Base-by-base conservation (phyloP, 345 rosid genomes). In the Syzygium oleosum region DNA sequence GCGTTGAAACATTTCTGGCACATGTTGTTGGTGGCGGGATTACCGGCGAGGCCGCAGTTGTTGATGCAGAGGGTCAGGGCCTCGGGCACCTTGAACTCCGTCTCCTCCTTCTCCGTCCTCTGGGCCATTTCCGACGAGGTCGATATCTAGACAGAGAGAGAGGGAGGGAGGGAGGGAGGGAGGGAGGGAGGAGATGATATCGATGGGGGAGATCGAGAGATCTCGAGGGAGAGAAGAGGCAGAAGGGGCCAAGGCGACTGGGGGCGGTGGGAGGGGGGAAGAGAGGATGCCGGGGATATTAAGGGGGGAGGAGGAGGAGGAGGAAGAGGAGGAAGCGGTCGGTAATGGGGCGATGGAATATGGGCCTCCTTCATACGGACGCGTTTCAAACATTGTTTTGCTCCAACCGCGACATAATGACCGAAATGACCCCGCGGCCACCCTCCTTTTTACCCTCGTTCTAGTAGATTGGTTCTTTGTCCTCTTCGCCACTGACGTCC, bases 1-100 rank as follows among this genome's bases (percentile, higher is more conserved):
- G 98, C 97, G 94, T 88, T 95, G 92, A 94, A 96, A 91, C 99
- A 96, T 86, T 98, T 95, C 94, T 96, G 98, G 92, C 99, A 96
- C 99, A 95, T 96, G 87, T 96, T 95, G 90, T 96, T 98, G 84
- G 98, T 95, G 25, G 99, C 95, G 0, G 99, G 99, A 90, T 95
- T 98, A 1, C 95, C 99, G 4, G 96, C 92, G 77, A 96, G 93
- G 65, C 98, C 97, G 84, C 99, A 98, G 91, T 96, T 96, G 88
- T 96, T 96, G 68, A 92, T 88, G 77, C 99, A 98, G 10, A 93
- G 90, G 56, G 97, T 86, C 85, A 95, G 85, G 88, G 96, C 86
- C 55, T 97, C 99, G 52, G 97, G 97, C 1, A 96, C 98, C 92
- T 97, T 95, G 91, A 95, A 96, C 91, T 97, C 99, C 19, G 99